Evolutionary conservation across 1,284 basidiomycete species (phyloP).

Genomic region (Cutaneotrichosporon cutaneum): DNA sequence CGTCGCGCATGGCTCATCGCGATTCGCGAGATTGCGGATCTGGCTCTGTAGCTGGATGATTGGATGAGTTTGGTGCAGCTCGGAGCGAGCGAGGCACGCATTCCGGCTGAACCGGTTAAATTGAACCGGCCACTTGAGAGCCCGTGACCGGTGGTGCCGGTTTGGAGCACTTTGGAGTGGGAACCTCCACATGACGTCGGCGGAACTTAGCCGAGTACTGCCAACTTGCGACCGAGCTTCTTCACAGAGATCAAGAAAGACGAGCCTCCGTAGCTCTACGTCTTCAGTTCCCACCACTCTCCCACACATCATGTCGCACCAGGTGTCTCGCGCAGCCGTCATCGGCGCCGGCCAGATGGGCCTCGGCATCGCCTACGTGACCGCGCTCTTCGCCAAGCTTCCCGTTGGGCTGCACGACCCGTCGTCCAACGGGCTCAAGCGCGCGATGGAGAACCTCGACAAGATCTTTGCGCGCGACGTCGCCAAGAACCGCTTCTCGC

Average conservation of each 20-base stretch:
- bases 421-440: constrained; percentile 36
- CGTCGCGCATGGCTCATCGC: too few relatives aligned
- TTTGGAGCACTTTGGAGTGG: not conserved
- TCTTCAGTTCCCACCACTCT: not conserved
- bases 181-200: constrained; percentile 10
- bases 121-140: not conserved
- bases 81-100: not conserved
- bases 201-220: constrained; percentile 9
- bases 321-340: constrained; percentile 40
- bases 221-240: not conserved
- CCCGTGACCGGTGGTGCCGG: not conserved
- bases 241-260: not conserved
- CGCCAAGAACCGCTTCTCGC: constrained; percentile 71
- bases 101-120: not conserved
- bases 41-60: too few relatives aligned
- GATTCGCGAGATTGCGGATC: too few relatives aligned
- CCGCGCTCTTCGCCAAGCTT: constrained; percentile 44
- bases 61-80: too few relatives aligned
- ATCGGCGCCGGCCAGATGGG: constrained; percentile 53
- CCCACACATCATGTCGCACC: constrained; percentile 15
- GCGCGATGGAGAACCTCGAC: constrained; percentile 54
- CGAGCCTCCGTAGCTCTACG: not conserved
- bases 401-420: constrained; percentile 46
- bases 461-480: constrained; percentile 85
- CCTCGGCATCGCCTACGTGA: constrained; percentile 49